A percentile compares a stretch with the other conserved stretches of the same genome.
Conservation (phyloP, 2,329 filamentous ascomycete species). For the Hymenoscyphus fraxineus region DNA sequence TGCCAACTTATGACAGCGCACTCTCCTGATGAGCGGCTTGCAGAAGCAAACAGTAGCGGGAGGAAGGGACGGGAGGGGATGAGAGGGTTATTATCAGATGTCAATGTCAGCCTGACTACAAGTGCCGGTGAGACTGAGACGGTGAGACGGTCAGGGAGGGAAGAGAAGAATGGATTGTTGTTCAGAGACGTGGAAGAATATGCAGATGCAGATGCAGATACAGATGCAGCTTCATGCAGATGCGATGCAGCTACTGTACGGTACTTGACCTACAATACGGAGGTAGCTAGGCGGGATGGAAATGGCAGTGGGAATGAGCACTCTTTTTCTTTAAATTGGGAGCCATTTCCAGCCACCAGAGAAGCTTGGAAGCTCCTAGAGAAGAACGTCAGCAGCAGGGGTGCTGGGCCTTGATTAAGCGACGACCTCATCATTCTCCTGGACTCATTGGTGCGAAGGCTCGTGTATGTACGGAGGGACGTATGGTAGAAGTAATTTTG, state of each 20-base stretch:
- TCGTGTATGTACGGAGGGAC: neutral
- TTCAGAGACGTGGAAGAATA: neutral
- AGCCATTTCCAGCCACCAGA: constrained; percentile 10
- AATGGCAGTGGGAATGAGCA: neutral
- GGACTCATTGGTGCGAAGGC: neutral
- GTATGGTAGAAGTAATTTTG: neutral
- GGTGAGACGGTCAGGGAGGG: neutral
- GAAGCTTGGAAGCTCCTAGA: neutral
- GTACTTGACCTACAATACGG: neutral
- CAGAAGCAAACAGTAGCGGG: neutral
- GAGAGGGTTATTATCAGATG: neutral
- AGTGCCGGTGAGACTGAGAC: neutral
- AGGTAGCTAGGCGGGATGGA: neutral
- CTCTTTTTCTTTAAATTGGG: neutral
- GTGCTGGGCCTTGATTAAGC: neutral
- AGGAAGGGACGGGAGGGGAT: neutral
- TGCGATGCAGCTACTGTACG: too few relatives aligned
- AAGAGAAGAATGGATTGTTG: neutral
- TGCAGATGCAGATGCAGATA: constrained; percentile 5
- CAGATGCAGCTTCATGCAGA: constrained; percentile 2
- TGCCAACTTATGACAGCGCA: neutral
- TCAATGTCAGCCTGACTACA: neutral
- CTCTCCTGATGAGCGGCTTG: constrained; percentile 2
- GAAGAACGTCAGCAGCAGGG: constrained; percentile 6
- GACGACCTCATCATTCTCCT: neutral